A percentile compares a stretch with the other conserved stretches of the same genome.
phyloP scores from a whole-genome alignment of 495 filamentous ascomycete genomes.

The Hypoxylon cercidicola region DNA sequence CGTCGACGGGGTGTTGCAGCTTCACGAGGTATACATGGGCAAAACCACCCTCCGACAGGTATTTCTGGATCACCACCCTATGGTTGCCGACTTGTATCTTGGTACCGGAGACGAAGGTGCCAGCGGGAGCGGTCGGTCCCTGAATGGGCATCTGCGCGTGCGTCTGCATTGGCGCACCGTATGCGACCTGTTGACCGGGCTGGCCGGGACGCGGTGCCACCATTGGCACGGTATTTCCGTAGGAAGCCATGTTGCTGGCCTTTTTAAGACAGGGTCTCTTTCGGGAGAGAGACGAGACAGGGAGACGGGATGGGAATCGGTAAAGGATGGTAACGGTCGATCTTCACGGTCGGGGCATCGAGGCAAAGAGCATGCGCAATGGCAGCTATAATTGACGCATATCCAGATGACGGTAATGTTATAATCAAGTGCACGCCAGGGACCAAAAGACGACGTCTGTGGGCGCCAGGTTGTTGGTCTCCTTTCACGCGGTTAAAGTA shows the following conservation, averaged over 20 bases:
- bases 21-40: slow-evolving; percentile 98
- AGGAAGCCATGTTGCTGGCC: slow-evolving; percentile 55
- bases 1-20: slow-evolving; percentile 78
- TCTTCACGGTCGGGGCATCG: slow-evolving; percentile 43
- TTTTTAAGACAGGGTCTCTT: slow-evolving; percentile 3
- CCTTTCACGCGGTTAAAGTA: neutral
- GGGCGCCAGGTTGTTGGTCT: slow-evolving; percentile 3
- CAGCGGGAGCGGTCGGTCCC: slow-evolving; percentile 71
- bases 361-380: slow-evolving; percentile 39
- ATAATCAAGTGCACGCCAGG: slow-evolving; percentile 11
- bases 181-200: slow-evolving; percentile 49
- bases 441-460: slow-evolving; percentile 6
- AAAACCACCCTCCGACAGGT: slow-evolving; percentile 97
- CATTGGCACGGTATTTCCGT: slow-evolving; percentile 54
- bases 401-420: slow-evolving; percentile 14
- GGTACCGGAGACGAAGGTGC: slow-evolving; percentile 91
- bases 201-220: slow-evolving; percentile 48
- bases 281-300: slow-evolving; percentile 10
- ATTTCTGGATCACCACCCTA: slow-evolving; percentile 95
- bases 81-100: slow-evolving; percentile 95
- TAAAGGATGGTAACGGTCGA: slow-evolving; percentile 36
- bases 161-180: slow-evolving; percentile 46
- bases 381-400: slow-evolving; percentile 45
- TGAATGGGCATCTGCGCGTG: slow-evolving; percentile 44
- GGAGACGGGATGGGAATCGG: slow-evolving; percentile 31